Conservation (phyloP, 2,329 filamentous ascomycete species). For the Fusarium clavum region DNA sequence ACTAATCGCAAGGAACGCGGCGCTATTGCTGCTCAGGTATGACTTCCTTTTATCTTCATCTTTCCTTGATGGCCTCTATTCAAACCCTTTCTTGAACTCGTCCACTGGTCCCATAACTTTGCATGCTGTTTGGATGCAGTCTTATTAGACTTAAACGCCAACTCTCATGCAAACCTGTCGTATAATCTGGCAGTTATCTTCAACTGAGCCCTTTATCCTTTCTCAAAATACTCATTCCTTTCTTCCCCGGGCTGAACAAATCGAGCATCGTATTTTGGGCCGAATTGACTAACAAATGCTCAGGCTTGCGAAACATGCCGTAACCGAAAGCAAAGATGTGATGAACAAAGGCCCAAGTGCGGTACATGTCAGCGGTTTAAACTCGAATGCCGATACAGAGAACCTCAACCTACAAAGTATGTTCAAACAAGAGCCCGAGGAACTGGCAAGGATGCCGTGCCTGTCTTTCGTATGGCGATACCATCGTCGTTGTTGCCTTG, state of each 20-base stretch:
- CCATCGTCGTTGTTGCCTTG: constrained; percentile 13
- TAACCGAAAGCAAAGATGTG: constrained; percentile 72
- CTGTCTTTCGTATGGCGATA: constrained; percentile 11
- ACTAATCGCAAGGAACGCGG: constrained; percentile 54
- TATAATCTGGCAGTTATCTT: background rate
- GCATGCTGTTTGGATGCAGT: background rate
- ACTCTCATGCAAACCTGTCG: background rate
- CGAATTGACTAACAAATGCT: constrained; percentile 18
- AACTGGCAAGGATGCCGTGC: constrained; percentile 18
- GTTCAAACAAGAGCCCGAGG: constrained; percentile 44
- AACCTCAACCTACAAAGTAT: constrained; percentile 72
- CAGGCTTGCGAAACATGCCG: constrained; percentile 70
- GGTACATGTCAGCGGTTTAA: constrained; percentile 67
- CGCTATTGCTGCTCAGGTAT: constrained; percentile 55
- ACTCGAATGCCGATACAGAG: constrained; percentile 69
- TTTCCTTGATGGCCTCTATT: background rate
- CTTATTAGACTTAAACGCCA: background rate
- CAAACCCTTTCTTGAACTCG: background rate
- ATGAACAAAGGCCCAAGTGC: constrained; percentile 71
- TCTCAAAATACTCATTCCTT: background rate
- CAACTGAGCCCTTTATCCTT: background rate
- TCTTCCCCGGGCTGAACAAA: background rate
- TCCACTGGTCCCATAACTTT: background rate
- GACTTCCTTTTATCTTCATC: constrained; percentile 4
- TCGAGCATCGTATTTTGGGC: background rate